A percentile compares a stretch with the other conserved stretches of the same genome.
These are phyloP conservation scores for Penicillium brasilianum DNA, from an alignment of 2,329 filamentous ascomycete genomes.

Conservation along the genomic window DNA sequence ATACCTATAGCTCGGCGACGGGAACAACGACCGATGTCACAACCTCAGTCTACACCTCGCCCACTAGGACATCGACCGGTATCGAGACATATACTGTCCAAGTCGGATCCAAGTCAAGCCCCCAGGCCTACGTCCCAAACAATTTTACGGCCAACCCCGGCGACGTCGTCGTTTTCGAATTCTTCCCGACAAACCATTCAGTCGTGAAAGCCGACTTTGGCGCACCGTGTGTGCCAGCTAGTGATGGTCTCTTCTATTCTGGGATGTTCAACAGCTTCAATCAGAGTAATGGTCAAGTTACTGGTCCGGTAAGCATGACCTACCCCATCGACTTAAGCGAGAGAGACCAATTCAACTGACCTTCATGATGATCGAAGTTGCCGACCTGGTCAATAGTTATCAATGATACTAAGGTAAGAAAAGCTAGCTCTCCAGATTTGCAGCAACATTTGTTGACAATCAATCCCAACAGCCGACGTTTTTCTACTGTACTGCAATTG, in stretches of 20 bases:
- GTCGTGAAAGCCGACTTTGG: constrained; percentile 65
- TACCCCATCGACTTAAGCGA: too few species aligned
- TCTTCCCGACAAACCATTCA: constrained; percentile 68
- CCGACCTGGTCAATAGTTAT: constrained; percentile 52
- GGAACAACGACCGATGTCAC: neutral
- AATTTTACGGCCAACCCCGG: constrained; percentile 38
- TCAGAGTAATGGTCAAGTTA: constrained; percentile 51
- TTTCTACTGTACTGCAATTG: constrained; percentile 71
- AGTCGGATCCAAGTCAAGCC: constrained; percentile 39
- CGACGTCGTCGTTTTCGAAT: constrained; percentile 58
- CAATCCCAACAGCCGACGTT: constrained; percentile 58
- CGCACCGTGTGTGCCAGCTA: constrained; percentile 66
- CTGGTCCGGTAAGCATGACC: constrained; percentile 31
- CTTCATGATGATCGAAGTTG: constrained; percentile 26
- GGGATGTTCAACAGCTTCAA: constrained; percentile 52
- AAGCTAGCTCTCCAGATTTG: neutral
- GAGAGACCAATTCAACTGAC: neutral
- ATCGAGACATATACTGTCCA: constrained; percentile 39
- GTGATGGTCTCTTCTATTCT: constrained; percentile 36
- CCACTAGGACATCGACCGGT: constrained; percentile 14
- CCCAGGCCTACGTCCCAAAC: constrained; percentile 40
- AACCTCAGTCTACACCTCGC: neutral
- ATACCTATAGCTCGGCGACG: constrained; percentile 1
- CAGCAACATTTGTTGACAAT: too few species aligned
- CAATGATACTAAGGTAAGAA: constrained; percentile 59